These are phyloP conservation scores for Oenanthe sinensis DNA, from an alignment of 129 eudicot species.

Conservation along the genomic window DNA sequence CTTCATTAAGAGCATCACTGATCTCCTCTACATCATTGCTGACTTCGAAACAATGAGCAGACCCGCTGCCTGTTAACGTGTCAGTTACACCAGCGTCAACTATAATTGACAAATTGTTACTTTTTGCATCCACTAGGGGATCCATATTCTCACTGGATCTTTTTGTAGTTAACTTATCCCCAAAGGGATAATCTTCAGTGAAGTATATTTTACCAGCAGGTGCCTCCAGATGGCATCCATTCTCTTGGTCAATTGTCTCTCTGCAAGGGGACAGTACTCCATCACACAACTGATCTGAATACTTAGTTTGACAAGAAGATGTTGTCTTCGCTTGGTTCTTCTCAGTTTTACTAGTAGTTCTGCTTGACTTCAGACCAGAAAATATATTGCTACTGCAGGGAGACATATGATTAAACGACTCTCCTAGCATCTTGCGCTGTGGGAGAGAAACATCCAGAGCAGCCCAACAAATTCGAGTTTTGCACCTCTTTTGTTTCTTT, in stretches of 20 bases:
- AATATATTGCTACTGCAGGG: constrained; percentile 14
- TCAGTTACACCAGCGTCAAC: constrained; percentile 14
- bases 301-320: constrained; percentile 21
- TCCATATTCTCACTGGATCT: constrained; percentile 15
- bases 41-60: constrained; percentile 24
- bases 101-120: constrained; percentile 23
- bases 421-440: constrained; percentile 24
- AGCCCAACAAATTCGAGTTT: constrained; percentile 21
- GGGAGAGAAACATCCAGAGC: constrained; percentile 25
- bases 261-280: constrained; percentile 10
- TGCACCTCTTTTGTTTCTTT: constrained; percentile 37
- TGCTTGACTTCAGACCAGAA: constrained; percentile 21
- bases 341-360: constrained; percentile 17
- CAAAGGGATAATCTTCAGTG: constrained; percentile 18
- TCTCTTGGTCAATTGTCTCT: constrained; percentile 10
- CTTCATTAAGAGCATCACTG: constrained; percentile 9
- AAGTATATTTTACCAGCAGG: constrained; percentile 19
- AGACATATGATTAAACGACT: constrained; percentile 24
- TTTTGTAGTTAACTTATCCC: constrained; percentile 19
- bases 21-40: constrained; percentile 17
- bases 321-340: constrained; percentile 16
- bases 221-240: constrained; percentile 9
- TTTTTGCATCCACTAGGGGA: constrained; percentile 19
- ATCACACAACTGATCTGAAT: constrained; percentile 16
- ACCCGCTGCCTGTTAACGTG: neutral